Evolutionary conservation across 352 stramenopile species (phyloP).

Genomic region (Pythium angustatum): DNA sequence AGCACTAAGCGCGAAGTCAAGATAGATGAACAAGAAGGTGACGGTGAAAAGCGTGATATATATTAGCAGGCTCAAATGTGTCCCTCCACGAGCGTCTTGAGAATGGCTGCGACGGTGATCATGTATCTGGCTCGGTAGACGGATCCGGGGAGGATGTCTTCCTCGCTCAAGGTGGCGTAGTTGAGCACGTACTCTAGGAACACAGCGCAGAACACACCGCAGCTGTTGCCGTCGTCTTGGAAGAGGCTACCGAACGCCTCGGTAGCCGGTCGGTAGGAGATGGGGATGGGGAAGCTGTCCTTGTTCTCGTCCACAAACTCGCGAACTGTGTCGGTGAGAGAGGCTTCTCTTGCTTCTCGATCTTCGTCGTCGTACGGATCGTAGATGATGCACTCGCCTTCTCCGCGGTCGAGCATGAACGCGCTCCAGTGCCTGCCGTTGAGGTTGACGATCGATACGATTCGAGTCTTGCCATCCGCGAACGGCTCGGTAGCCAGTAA

Average conservation of each 20-base stretch:
- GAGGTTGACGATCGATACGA: not conserved
- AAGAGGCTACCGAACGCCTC: not conserved
- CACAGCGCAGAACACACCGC: not conserved
- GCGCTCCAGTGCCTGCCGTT: not conserved
- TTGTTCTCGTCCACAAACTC: not conserved
- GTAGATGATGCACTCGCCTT: not conserved
- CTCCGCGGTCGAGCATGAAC: not conserved
- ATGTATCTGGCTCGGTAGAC: not conserved
- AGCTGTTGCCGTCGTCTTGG: not conserved
- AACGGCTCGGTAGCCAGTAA: not conserved
- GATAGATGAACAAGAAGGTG: not conserved
- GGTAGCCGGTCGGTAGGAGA: not conserved
- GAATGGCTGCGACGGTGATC: not conserved
- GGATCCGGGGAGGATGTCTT: not conserved
- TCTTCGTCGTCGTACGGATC: not conserved
- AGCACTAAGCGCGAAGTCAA: too few species aligned
- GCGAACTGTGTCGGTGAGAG: not conserved
- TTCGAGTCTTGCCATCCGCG: not conserved
- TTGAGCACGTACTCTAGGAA: not conserved
- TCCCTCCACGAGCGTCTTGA: not conserved
- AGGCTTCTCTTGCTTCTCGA: not conserved
- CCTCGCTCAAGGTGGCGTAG: not conserved
- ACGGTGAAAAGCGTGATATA: not conserved
- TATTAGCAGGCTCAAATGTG: not conserved
- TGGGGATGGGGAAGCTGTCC: too few species aligned